phyloP scores from a whole-genome alignment of 768 basidiomycete genomes.

The Lepiota venenata region DNA sequence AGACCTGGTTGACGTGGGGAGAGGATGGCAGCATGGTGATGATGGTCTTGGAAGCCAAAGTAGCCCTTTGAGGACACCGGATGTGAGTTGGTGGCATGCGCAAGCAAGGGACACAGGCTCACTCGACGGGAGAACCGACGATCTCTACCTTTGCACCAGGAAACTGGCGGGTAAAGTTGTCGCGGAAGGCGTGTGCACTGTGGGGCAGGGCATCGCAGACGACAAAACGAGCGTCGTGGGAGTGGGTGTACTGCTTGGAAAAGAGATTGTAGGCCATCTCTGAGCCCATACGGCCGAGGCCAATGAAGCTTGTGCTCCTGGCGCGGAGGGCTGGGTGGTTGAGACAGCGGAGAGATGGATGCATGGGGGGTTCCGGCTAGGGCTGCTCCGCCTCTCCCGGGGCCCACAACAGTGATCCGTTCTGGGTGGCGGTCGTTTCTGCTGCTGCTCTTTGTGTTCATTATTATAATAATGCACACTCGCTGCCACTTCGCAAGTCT shows the following conservation, averaged over 20 bases:
- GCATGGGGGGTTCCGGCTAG: conserved; percentile 53
- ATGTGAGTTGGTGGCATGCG: neutral
- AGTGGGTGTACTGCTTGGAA: conserved; percentile 60
- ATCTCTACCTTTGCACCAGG: conserved; percentile 58
- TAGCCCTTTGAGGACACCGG: conserved; percentile 42
- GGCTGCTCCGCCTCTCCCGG: conserved; percentile 6
- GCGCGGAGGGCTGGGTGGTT: conserved; percentile 33
- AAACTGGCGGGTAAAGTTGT: conserved; percentile 51
- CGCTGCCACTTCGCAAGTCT: no score
- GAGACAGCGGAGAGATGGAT: conserved; percentile 41
- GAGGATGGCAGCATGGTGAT: conserved; percentile 94
- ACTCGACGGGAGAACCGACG: conserved; percentile 71
- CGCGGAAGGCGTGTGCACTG: conserved; percentile 51
- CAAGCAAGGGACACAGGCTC: conserved; percentile 31
- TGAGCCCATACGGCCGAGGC: conserved; percentile 85
- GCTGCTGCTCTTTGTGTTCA: no score
- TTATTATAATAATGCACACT: no score
- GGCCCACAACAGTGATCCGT: no score
- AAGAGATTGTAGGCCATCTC: conserved; percentile 87
- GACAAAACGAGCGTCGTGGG: conserved; percentile 56
- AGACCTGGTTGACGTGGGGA: conserved; percentile 80
- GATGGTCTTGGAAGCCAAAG: conserved; percentile 59
- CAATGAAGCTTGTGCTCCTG: conserved; percentile 73
- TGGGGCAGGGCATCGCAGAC: conserved; percentile 76
- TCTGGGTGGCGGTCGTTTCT: neutral